A percentile compares a stretch with the other conserved stretches of the same genome.
Conservation (phyloP, 83 land plant genomes). For the Isoetes engelmannii region DNA sequence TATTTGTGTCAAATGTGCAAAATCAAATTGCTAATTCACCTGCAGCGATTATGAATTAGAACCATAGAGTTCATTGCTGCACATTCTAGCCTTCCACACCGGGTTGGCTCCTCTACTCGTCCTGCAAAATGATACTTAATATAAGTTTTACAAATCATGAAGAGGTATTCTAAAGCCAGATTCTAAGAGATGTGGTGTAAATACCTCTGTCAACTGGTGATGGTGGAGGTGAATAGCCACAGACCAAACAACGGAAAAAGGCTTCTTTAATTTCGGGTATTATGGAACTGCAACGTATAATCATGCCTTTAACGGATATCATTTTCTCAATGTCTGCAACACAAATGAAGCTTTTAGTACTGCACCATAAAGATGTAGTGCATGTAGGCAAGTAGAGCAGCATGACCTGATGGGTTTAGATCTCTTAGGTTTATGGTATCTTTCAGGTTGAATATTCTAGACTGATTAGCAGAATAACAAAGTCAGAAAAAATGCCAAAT, state of each 20-base stretch:
- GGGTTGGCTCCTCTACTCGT: conserved; percentile 68
- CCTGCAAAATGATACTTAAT: conserved; percentile 37
- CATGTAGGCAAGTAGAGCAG: not conserved
- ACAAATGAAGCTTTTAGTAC: not conserved
- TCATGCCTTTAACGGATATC: conserved; percentile 91
- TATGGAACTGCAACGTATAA: conserved; percentile 87
- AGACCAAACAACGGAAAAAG: conserved; percentile 69
- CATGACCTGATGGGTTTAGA: conserved; percentile 84
- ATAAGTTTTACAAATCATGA: conserved; percentile 12
- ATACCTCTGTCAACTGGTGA: conserved; percentile 69
- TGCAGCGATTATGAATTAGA: conserved; percentile 86
- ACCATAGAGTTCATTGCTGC: conserved; percentile 70
- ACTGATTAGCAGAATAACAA: conserved; percentile 26
- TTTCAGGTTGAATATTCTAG: conserved; percentile 67
- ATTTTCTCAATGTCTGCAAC: conserved; percentile 85
- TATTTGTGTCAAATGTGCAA: not conserved
- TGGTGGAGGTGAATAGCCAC: conserved; percentile 66
- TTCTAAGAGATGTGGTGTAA: not conserved
- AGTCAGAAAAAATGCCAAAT: not conserved
- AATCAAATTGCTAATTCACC: conserved; percentile 32
- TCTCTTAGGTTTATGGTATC: conserved; percentile 69
- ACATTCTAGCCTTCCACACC: conserved; percentile 68
- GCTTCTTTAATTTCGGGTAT: conserved; percentile 98
- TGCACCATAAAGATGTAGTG: not conserved
- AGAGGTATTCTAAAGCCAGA: not conserved